A percentile compares a stretch with the other conserved stretches of the same genome.
These are phyloP conservation scores for Madurella mycetomatis DNA, from an alignment of 2,329 filamentous ascomycete genomes.

Conservation along the genomic window DNA sequence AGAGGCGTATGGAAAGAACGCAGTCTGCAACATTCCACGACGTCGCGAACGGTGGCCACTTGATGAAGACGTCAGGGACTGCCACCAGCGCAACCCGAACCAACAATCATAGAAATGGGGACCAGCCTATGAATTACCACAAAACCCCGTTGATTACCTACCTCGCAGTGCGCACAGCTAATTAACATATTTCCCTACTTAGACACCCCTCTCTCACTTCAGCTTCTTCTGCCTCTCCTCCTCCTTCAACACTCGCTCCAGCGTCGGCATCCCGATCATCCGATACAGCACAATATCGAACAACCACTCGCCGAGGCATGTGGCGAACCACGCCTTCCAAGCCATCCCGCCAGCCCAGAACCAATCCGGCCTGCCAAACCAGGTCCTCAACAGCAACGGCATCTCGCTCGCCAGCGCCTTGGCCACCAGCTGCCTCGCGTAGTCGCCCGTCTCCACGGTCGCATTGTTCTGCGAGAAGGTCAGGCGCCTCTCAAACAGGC, in stretches of 20 bases:
- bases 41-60: too few species aligned
- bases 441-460: slow-evolving; percentile 42
- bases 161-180: too few species aligned
- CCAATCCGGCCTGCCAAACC: slow-evolving; percentile 41
- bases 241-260: slow-evolving; percentile 30
- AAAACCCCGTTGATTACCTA: too few species aligned
- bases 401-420: slow-evolving; percentile 38
- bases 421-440: slow-evolving; percentile 40
- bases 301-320: slow-evolving; percentile 36
- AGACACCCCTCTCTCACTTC: too few species aligned
- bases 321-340: slow-evolving; percentile 28
- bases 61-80: too few species aligned
- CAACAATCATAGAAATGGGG: too few species aligned
- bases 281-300: slow-evolving; percentile 33
- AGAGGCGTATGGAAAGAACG: too few species aligned
- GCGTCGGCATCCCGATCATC: slow-evolving; percentile 29
- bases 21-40: too few species aligned
- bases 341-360: slow-evolving; percentile 38
- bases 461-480: slow-evolving; percentile 45
- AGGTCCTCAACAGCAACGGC: slow-evolving; percentile 31
- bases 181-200: too few species aligned
- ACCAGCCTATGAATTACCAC: too few species aligned
- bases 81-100: too few species aligned
- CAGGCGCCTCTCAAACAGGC: slow-evolving; percentile 44
- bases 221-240: slow-evolving; percentile 26